Conservation (phyloP, 78 protist genomes). For the Emiliania huxleyi region DNA sequence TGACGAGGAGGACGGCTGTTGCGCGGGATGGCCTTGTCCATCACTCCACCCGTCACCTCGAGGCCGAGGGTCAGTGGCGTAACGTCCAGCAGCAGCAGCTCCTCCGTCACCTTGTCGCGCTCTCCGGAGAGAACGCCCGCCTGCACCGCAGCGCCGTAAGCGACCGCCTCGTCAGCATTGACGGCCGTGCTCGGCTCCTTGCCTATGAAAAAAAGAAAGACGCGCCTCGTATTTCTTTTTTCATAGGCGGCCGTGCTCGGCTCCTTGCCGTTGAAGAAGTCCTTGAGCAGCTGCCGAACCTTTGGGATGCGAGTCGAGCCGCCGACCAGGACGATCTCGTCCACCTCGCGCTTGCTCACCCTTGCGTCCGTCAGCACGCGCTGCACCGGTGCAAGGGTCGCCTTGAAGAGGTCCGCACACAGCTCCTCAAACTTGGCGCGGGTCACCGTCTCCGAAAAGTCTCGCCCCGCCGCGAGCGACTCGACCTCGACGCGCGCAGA, state of each 20-base stretch:
- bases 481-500: slow-evolving; percentile 85
- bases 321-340: slow-evolving; percentile 36
- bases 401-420: slow-evolving; percentile 74
- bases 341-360: neutral
- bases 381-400: slow-evolving; percentile 58
- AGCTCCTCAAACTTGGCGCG: slow-evolving; percentile 92
- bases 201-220: too few relatives aligned
- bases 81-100: slow-evolving; percentile 46
- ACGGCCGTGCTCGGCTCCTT: slow-evolving; percentile 92
- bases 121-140: neutral
- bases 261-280: slow-evolving; percentile 90
- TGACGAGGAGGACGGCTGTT: too few relatives aligned
- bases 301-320: slow-evolving; percentile 76
- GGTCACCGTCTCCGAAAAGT: slow-evolving; percentile 80
- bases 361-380: slow-evolving; percentile 35
- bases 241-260: too few relatives aligned
- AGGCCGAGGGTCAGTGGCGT: slow-evolving; percentile 66
- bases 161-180: slow-evolving; percentile 98
- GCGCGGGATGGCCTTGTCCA: slow-evolving; percentile 53
- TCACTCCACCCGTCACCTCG: slow-evolving; percentile 70
- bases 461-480: slow-evolving; percentile 84
- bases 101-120: neutral
- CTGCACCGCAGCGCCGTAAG: slow-evolving; percentile 97
- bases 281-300: slow-evolving; percentile 86
- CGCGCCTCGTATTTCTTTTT: too few relatives aligned